Base-by-base conservation (phyloP, 1,284 basidiomycete genomes). In the Gymnopus androsaceus region DNA sequence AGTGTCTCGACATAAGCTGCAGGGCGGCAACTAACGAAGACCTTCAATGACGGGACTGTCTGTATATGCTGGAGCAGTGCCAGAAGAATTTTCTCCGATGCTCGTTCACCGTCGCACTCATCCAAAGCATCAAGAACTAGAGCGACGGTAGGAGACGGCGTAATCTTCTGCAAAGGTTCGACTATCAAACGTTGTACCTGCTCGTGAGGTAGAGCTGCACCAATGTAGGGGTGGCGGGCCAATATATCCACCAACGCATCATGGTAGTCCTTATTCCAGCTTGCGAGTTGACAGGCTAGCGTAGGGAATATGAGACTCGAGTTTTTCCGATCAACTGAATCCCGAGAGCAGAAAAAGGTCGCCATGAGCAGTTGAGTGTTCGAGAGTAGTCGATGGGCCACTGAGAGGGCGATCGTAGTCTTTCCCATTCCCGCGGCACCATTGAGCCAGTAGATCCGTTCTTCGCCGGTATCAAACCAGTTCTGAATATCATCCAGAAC, bases 341-440 rank as follows among this genome's bases (percentile, higher is more conserved):
- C 48, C 6, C 48, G 48, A 30, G 48, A 50, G 36, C 48, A 50
- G 21, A 50, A 50, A 27, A 50, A 50, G 1, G 21, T 38, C 12
- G 36, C 48, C 34, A 50, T 1, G 15, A 50, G 36, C 3, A 37
- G 23, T 25, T 38, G 34, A 7, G 9, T 14, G 17, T 30, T 38
- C 15, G 36, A 37, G 17, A 12, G 6, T 15, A 50, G 25, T n/a
- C 48, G 48, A 21, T 50, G 48, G 6, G 48, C 34, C 19, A 50
- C 17, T 2, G 48, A 50, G 34, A 50, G 48, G 3, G 48, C 48
- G n/a, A 50, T 50, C 12, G 48, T 38, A 28, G 48, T 50, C 28
- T 50, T 50, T 27, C 48, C 48, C 48, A 50, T 50, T 28, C 48
- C 48, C 17, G 48, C 48, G 19, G 48, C 48, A 9, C 48, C 48